These are phyloP conservation scores for Camelina hispida DNA, from an alignment of 345 rosid genomes.

Conservation along the genomic window DNA sequence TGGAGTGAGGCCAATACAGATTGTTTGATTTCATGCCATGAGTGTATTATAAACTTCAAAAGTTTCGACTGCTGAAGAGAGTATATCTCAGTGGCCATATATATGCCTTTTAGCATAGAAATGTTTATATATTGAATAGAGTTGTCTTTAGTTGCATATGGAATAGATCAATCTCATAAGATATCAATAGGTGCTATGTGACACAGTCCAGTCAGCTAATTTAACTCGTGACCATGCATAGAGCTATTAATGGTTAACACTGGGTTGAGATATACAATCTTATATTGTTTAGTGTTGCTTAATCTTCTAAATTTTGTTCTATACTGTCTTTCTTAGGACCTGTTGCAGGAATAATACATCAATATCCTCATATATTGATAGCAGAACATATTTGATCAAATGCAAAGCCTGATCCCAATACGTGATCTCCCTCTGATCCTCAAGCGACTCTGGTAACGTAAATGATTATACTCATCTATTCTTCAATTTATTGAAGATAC, in stretches of 20 bases:
- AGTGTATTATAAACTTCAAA: background rate
- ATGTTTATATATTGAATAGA: background rate
- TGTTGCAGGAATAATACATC: background rate
- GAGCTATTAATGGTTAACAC: background rate
- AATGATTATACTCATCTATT: background rate
- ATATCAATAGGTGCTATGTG: constrained; percentile 7
- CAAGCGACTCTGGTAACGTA: background rate
- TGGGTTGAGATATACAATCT: background rate
- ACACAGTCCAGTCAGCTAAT: background rate
- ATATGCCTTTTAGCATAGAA: background rate
- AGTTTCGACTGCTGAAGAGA: background rate
- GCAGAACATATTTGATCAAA: background rate
- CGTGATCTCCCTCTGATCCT: background rate
- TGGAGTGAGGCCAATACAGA: constrained; percentile 2
- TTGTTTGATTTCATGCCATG: background rate
- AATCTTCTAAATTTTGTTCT: constrained; percentile 10
- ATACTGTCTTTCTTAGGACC: background rate
- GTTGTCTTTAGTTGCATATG: background rate
- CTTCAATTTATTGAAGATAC: background rate
- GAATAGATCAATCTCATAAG: constrained; percentile 15
- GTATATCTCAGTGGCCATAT: background rate
- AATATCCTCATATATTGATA: background rate
- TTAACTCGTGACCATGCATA: constrained; percentile 20
- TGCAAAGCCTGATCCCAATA: background rate
- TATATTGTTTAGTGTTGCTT: background rate